phyloP scores from a whole-genome alignment of 305 asterid species.

The Fraxinus dipetala region DNA sequence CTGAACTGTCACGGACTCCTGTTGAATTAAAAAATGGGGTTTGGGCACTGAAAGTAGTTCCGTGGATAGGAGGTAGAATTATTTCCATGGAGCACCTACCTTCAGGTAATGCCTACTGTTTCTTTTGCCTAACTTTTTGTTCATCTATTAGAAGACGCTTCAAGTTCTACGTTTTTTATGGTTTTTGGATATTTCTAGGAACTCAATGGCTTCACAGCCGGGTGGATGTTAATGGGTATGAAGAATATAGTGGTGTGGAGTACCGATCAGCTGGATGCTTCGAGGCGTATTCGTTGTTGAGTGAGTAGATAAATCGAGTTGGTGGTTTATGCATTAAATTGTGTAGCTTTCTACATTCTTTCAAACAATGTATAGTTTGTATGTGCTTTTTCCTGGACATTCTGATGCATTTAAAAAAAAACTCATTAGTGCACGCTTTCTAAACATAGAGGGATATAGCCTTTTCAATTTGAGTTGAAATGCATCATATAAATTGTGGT shows the following conservation, averaged over 20 bases:
- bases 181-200: slow-evolving; percentile 37
- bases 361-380: not conserved
- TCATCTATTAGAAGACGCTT: not conserved
- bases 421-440: not conserved
- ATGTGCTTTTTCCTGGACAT: not conserved
- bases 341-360: not conserved
- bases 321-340: not conserved
- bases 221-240: slow-evolving; percentile 73
- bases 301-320: slow-evolving; percentile 42
- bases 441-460: not conserved
- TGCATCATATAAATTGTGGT: not conserved
- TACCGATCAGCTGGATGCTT: slow-evolving; percentile 89
- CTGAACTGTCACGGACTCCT: slow-evolving; percentile 70
- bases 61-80: slow-evolving; percentile 96
- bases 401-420: not conserved
- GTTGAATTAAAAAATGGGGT: slow-evolving; percentile 70
- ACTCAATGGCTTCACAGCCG: slow-evolving; percentile 95
- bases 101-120: slow-evolving; percentile 46
- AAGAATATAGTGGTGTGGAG: slow-evolving; percentile 87
- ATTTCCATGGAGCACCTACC: slow-evolving; percentile 92
- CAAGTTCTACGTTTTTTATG: not conserved
- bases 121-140: slow-evolving; percentile 16
- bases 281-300: slow-evolving; percentile 80
- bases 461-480: not conserved
- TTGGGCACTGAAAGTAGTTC: slow-evolving; percentile 86